These are phyloP conservation scores for Populus nigra DNA, from an alignment of 345 rosid genomes.

Conservation along the genomic window DNA sequence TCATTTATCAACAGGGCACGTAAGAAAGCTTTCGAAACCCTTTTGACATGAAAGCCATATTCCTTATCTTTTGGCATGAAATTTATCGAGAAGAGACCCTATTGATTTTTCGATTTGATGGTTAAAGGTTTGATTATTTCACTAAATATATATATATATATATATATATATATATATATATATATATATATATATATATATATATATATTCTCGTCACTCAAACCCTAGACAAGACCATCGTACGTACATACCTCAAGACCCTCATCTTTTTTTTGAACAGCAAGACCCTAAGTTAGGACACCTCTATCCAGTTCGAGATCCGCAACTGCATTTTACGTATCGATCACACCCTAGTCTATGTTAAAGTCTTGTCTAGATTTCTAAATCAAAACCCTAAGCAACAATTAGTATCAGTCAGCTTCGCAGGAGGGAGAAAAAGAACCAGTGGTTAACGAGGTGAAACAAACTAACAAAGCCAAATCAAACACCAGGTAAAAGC, in stretches of 20 bases:
- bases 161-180: too few species aligned
- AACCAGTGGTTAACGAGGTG: conserved; percentile 44
- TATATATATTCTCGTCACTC: neutral
- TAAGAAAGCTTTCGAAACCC: neutral
- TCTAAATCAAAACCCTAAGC: neutral
- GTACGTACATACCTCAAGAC: neutral
- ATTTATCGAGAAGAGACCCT: neutral
- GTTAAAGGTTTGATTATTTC: conserved; percentile 3
- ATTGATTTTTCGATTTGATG: conserved; percentile 12
- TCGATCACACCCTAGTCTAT: neutral
- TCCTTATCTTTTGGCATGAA: neutral
- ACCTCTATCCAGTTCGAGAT: neutral
- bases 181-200: too few species aligned
- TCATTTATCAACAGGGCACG: neutral
- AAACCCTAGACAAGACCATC: conserved; percentile 16
- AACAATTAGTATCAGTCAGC: neutral
- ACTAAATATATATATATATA: neutral
- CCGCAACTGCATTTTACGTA: conserved; percentile 3
- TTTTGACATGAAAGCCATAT: neutral
- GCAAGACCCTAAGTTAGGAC: neutral
- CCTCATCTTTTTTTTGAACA: neutral
- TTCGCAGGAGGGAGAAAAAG: neutral
- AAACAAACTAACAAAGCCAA: conserved; percentile 26
- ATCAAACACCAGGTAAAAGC: conserved; percentile 15
- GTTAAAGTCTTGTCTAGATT: neutral